phyloP scores from a whole-genome alignment of 2,329 filamentous ascomycete genomes.

The Exserohilum turcica region DNA sequence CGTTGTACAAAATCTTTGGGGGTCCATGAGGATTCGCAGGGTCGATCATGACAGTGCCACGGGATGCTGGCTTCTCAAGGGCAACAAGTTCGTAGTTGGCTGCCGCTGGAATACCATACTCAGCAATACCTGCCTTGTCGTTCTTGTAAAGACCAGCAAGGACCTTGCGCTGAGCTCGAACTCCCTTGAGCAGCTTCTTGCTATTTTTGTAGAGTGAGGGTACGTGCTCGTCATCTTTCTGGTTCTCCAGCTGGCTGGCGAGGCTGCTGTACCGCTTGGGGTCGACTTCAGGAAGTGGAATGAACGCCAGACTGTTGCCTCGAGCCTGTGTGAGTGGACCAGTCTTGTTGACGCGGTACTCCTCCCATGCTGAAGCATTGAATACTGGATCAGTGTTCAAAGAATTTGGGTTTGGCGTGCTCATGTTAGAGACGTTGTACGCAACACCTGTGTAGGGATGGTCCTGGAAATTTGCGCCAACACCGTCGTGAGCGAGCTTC shows the following conservation, averaged over 20 bases:
- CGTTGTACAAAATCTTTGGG: slow-evolving; percentile 34
- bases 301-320: slow-evolving; percentile 34
- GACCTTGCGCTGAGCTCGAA: slow-evolving; percentile 36
- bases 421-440: slow-evolving; percentile 28
- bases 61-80: slow-evolving; percentile 48
- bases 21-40: slow-evolving; percentile 34
- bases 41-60: slow-evolving; percentile 43
- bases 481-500: slow-evolving; percentile 35
- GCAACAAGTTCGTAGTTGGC: slow-evolving; percentile 31
- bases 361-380: slow-evolving; percentile 36
- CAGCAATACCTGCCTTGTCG: slow-evolving; percentile 32
- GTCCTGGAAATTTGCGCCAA: slow-evolving; percentile 45
- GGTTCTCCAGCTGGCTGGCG: slow-evolving; percentile 16
- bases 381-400: slow-evolving; percentile 30
- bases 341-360: slow-evolving; percentile 33
- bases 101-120: slow-evolving; percentile 43
- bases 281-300: slow-evolving; percentile 33
- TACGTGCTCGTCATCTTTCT: slow-evolving; percentile 24
- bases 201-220: slow-evolving; percentile 32
- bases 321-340: slow-evolving; percentile 35
- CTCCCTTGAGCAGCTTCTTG: slow-evolving; percentile 31
- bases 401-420: slow-evolving; percentile 28
- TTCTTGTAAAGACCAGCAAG: slow-evolving; percentile 30
- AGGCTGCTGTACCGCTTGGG: slow-evolving; percentile 24
- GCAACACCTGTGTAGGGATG: slow-evolving; percentile 32